phyloP scores from a whole-genome alignment of 2,329 filamentous ascomycete species.

The Neodidymelliopsis sp. region DNA sequence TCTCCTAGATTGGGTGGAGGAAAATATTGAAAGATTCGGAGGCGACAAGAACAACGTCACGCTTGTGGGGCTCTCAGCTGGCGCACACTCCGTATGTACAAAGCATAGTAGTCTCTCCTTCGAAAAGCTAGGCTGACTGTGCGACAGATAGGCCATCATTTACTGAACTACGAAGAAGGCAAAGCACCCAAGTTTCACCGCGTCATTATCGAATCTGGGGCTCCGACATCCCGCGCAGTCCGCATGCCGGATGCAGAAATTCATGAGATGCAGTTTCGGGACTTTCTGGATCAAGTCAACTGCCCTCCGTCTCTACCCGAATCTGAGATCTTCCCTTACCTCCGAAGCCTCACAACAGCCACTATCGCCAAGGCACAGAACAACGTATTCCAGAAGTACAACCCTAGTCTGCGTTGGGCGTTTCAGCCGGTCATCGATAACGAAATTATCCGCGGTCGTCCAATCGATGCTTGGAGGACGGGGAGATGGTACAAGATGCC shows the following conservation, averaged over 20 bases:
- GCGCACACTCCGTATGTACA: slow-evolving; percentile 24
- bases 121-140: too few species aligned
- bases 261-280: slow-evolving; percentile 55
- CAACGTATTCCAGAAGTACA: slow-evolving; percentile 56
- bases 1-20: slow-evolving; percentile 54
- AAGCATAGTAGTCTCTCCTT: too few species aligned
- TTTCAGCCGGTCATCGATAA: slow-evolving; percentile 76
- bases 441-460: slow-evolving; percentile 64
- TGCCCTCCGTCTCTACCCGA: slow-evolving; percentile 44
- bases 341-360: slow-evolving; percentile 51
- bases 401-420: slow-evolving; percentile 59
- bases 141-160: slow-evolving; percentile 68
- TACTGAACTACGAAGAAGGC: slow-evolving; percentile 58
- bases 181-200: slow-evolving; percentile 54
- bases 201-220: slow-evolving; percentile 57
- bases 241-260: slow-evolving; percentile 50
- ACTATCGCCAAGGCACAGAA: slow-evolving; percentile 52
- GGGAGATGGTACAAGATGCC: slow-evolving; percentile 64
- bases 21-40: slow-evolving; percentile 44
- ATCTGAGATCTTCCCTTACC: slow-evolving; percentile 53
- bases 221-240: slow-evolving; percentile 57
- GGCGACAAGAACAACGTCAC: slow-evolving; percentile 34
- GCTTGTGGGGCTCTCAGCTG: slow-evolving; percentile 29
- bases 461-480: slow-evolving; percentile 66
- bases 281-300: slow-evolving; percentile 50